A percentile compares a stretch with the other conserved stretches of the same genome.
Conservation (phyloP, 1,139 yeast species). For the Taphrina flavorubra region DNA sequence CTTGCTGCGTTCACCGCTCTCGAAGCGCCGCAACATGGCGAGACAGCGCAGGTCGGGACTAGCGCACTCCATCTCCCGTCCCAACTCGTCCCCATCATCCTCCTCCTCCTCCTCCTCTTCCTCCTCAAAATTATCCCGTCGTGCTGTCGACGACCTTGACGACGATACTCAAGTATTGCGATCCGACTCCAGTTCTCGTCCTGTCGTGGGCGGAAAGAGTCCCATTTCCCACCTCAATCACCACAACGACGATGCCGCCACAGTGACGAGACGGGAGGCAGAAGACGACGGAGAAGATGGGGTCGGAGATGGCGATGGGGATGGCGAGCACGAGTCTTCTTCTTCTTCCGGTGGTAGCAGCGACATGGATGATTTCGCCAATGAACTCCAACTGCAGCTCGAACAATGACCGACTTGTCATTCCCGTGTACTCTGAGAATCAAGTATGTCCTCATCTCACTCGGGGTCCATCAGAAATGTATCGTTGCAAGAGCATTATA, state of each 20-base stretch:
- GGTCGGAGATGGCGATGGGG: no score
- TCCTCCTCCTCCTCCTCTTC: no score
- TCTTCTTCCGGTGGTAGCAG: not conserved
- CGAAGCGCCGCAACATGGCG: conserved; percentile 32
- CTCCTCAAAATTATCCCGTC: no score
- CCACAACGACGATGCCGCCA: no score
- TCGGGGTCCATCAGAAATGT: no score
- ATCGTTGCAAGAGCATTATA: no score
- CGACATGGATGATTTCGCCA: conserved; percentile 48
- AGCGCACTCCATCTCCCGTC: conserved; percentile 14
- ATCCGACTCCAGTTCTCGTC: not conserved
- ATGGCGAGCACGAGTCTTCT: no score
- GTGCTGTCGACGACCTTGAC: no score
- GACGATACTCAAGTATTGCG: no score
- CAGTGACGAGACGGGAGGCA: not conserved
- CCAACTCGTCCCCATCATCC: conserved; percentile 14
- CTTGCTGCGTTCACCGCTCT: conserved; percentile 48
- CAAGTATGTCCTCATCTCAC: no score
- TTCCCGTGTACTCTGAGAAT: no score
- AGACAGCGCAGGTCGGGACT: conserved; percentile 28
- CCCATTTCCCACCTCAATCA: not conserved
- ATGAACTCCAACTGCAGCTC: conserved; percentile 42
- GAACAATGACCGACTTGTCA: conserved; percentile 42
- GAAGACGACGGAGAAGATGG: conserved; percentile 43
- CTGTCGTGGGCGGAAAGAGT: not conserved